These are phyloP conservation scores for Lasiosphaeris hirsuta DNA, from an alignment of 495 filamentous ascomycete genomes.

Conservation along the genomic window DNA sequence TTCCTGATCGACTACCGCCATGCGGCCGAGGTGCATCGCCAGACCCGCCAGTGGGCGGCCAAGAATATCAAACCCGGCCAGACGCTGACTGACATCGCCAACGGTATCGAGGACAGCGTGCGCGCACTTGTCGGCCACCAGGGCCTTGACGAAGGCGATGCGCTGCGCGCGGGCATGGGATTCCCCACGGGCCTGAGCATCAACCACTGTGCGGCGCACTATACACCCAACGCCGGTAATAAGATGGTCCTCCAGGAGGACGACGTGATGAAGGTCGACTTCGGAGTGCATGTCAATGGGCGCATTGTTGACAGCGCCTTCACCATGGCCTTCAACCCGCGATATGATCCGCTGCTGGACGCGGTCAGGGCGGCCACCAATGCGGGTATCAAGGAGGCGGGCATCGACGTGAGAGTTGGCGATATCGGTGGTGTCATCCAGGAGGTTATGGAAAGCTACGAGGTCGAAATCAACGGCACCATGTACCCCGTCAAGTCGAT, in stretches of 20 bases:
- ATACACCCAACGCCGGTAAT: slow-evolving; percentile 86
- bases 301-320: slow-evolving; percentile 92
- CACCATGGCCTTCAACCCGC: slow-evolving; percentile 81
- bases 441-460: slow-evolving; percentile 87
- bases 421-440: slow-evolving; percentile 77
- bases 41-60: slow-evolving; percentile 80
- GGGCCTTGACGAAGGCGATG: slow-evolving; percentile 76
- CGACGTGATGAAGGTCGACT: slow-evolving; percentile 92
- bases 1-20: slow-evolving; percentile 85
- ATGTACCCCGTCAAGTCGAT: slow-evolving; percentile 81
- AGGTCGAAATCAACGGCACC: slow-evolving; percentile 72
- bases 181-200: slow-evolving; percentile 85
- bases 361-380: slow-evolving; percentile 87
- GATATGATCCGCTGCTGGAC: slow-evolving; percentile 77
- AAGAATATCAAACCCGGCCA: slow-evolving; percentile 78
- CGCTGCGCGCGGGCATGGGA: slow-evolving; percentile 75
- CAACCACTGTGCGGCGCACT: slow-evolving; percentile 88
- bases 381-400: slow-evolving; percentile 78
- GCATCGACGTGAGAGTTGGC: slow-evolving; percentile 74
- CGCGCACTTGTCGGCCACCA: slow-evolving; percentile 71
- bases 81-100: slow-evolving; percentile 74
- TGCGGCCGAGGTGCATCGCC: slow-evolving; percentile 82
- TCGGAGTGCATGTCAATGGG: slow-evolving; percentile 87
- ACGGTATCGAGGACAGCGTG: slow-evolving; percentile 82
- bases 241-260: slow-evolving; percentile 75